Percentiles rank a stretch among this genome's conserved stretches.
Evolutionary conservation across 2,329 filamentous ascomycete genomes (phyloP).

Genomic region (Fusarium concolor): DNA sequence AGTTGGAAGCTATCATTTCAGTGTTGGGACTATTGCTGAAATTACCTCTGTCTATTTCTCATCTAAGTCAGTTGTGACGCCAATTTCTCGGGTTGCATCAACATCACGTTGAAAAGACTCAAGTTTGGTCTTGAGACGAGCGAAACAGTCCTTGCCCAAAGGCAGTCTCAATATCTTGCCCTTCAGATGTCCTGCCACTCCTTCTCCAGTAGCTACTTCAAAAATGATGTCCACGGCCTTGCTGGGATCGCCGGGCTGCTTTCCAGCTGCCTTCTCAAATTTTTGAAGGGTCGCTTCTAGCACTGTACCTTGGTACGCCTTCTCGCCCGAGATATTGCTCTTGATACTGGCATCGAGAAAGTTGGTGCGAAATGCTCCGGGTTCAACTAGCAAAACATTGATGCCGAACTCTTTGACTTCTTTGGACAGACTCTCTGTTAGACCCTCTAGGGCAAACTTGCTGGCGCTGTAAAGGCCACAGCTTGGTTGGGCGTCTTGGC

Average conservation of each 20-base stretch:
- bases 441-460: constrained; percentile 58
- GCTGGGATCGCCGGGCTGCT: constrained; percentile 55
- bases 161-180: constrained; percentile 50
- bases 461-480: constrained; percentile 59
- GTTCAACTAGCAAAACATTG: constrained; percentile 59
- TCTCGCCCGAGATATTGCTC: constrained; percentile 34
- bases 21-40: neutral
- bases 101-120: constrained; percentile 27
- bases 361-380: constrained; percentile 63
- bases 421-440: constrained; percentile 56
- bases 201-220: constrained; percentile 51
- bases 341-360: constrained; percentile 51
- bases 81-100: constrained; percentile 24
- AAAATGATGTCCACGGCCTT: constrained; percentile 53
- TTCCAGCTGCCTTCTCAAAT: constrained; percentile 46
- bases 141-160: constrained; percentile 51
- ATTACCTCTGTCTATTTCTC: neutral
- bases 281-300: constrained; percentile 42
- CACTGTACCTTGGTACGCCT: constrained; percentile 47
- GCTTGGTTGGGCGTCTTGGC: constrained; percentile 53
- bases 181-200: constrained; percentile 42
- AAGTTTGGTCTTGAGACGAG: constrained; percentile 44
- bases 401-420: constrained; percentile 60
- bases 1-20: too few relatives aligned
- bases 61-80: constrained; percentile 20